Base-by-base conservation (phyloP, 108 stramenopile genomes). In the Hondaea fermentalgiana region DNA sequence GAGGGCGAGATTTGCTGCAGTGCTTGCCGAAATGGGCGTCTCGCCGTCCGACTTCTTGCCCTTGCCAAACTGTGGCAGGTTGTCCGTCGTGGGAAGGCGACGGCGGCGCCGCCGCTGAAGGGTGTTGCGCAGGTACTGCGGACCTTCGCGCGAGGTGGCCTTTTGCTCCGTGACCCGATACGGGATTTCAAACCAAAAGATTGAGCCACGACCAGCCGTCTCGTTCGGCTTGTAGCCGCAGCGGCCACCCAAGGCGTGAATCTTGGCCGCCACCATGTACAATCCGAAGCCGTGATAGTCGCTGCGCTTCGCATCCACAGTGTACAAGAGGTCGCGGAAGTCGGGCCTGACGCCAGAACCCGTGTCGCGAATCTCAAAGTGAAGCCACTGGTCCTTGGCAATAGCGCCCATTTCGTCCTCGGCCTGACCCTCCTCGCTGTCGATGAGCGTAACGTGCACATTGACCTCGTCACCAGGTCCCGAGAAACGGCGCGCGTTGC, bases 141-240 rank as follows among this genome's bases (percentile, higher is more conserved):
- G 76, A 12, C 49, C 49, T 12, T 21, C 76, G 76, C 76, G 76
- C 43, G 49, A 83, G n/a, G 76, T 83, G 25, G 76, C 49, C 17
- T 55, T 23, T 17, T 23, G 25, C 49, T 83, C 76, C 43, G 76
- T 83, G 49, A 53, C 49, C 49, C 49, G 12, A 3, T 83, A 83
- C 49, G 76, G 76, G 51, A 83, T 83, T 3, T 83, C 76, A 23
- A 83, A 83, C 76, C 76, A 83, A 28, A 83, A 95, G 88, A 59
- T 94, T 92, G 47, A 94, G 90, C 5, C 95, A 92, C 28, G 94
- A 92, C n/a, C 94, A 91, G 72, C 93, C 87, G 19, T 92, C 90
- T 29, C 92, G 90, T 60, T 91, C 72, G 58, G 91, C 49, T 12
- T 28, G 76, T 83, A 83, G 19, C 76, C 76, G 51, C 76, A 83